Percentiles rank a stretch among this genome's conserved stretches.
phyloP scores from a whole-genome alignment of 108 stramenopile species.

The Seminavis robusta region DNA sequence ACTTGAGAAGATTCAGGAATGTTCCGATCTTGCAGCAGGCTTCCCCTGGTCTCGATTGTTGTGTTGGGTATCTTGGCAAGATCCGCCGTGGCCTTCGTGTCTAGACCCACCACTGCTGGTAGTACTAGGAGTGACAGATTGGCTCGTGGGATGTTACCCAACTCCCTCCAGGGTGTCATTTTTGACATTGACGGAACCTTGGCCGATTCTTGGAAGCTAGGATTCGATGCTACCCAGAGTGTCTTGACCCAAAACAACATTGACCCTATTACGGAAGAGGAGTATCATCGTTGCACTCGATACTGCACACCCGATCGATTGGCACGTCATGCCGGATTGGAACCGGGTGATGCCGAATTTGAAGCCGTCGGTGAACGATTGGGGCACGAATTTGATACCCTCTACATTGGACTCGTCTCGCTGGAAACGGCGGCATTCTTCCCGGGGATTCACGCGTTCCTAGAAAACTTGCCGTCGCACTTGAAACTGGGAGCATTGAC shows the following conservation, averaged over 20 bases:
- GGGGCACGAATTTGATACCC: conserved; percentile 68
- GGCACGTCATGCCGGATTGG: conserved; percentile 78
- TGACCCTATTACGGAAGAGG: conserved; percentile 42
- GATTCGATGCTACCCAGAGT: conserved; percentile 72
- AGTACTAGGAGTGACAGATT: no score
- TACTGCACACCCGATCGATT: conserved; percentile 79
- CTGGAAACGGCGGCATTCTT: conserved; percentile 74
- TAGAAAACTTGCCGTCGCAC: conserved; percentile 21
- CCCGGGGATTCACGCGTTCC: conserved; percentile 53
- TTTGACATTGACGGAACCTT: conserved; percentile 87
- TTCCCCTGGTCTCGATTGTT: no score
- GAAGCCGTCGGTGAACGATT: conserved; percentile 48
- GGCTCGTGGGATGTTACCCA: no score
- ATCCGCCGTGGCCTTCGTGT: no score
- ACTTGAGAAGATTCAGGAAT: no score
- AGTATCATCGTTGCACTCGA: conserved; percentile 65
- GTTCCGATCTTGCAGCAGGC: no score
- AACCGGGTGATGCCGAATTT: conserved; percentile 51
- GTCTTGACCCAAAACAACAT: conserved; percentile 63
- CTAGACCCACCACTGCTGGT: no score
- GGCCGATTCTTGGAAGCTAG: conserved; percentile 82
- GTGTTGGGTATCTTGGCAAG: no score
- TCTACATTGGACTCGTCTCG: conserved; percentile 70
- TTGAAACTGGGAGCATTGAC: conserved; percentile 71
- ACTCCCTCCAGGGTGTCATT: conserved; percentile 54